These are phyloP conservation scores for Abrus precatorius DNA, from an alignment of 306 rosid species.

Conservation along the genomic window DNA sequence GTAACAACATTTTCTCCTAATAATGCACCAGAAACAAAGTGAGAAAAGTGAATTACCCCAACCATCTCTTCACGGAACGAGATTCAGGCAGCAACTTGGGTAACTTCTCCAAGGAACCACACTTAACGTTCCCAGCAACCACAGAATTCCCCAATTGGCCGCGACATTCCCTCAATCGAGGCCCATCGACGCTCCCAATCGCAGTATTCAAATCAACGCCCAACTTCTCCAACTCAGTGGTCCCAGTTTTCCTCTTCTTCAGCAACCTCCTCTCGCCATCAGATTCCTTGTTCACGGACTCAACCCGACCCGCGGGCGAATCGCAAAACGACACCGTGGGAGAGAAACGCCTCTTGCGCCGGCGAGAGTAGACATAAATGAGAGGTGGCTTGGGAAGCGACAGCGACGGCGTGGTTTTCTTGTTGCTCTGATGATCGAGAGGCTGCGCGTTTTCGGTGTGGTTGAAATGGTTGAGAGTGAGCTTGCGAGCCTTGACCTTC, in stretches of 20 bases:
- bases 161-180: conserved; percentile 87
- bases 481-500: conserved; percentile 88
- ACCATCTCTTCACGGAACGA: conserved; percentile 78
- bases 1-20: background rate
- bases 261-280: conserved; percentile 39
- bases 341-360: conserved; percentile 58
- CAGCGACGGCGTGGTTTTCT: conserved; percentile 21
- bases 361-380: conserved; percentile 74
- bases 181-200: conserved; percentile 58
- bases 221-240: conserved; percentile 71
- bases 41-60: conserved; percentile 54
- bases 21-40: background rate
- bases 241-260: conserved; percentile 65
- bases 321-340: conserved; percentile 46
- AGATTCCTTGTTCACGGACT: background rate
- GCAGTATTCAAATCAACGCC: conserved; percentile 70
- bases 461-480: conserved; percentile 34
- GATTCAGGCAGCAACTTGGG: conserved; percentile 60
- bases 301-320: conserved; percentile 43
- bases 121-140: conserved; percentile 54
- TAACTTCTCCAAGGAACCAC: conserved; percentile 51
- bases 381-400: conserved; percentile 56
- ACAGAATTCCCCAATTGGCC: conserved; percentile 38
- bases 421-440: background rate
- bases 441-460: conserved; percentile 41